Base-by-base conservation (phyloP, 495 filamentous ascomycete genomes). In the Achaetomiella virescens region DNA sequence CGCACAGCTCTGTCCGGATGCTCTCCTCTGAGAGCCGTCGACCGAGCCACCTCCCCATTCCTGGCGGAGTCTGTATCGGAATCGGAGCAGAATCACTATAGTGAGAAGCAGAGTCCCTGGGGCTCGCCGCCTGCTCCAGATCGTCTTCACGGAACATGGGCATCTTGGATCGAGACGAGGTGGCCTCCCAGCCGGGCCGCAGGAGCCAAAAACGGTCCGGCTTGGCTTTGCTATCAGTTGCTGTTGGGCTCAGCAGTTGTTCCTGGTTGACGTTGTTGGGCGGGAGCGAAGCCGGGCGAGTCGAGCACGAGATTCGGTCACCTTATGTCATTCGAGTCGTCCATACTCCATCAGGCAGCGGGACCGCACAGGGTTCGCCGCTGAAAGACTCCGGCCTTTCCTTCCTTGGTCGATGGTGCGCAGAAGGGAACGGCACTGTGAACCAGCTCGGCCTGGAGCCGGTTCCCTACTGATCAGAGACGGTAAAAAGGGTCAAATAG, bases 61-160 rank as follows among this genome's bases (percentile, higher is more conserved):
- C 52, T 2, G 44, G 33, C 5, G 57, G 46, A 6, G 57, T 22
- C 29, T 62, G 65, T 36, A 61, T 52, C 9, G 51, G 56, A 37
- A 60, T 56, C 31, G 57, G 54, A 12, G 45, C 45, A 11, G 54
- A 36, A 35, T 56, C 44, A 43, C 52, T 52, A 27, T 58, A 60
- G n/a, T 48, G 31, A 14, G 47, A 25, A 21, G 15, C 37, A 10
- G 45, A 14, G 6, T 15, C 14, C 25, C 27, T 9, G 15, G 35
- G 11, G 7, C 29, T 10, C 36, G 10, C 17, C 27, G 10, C 5
- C 36, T 60, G 60, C 43, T 69, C 68, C 45, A 70, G 59, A 58
- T 73, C 52, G 27, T 57, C 60, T 59, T 81, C 73, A 59, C 78
- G 77, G 55, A 82, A 81, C 58, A 85, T 80, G 53, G 83, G 83